Percentiles rank a stretch among this genome's conserved stretches.
Conservation (phyloP, 164 flowering plant species). For the Liriodendron chinense region DNA sequence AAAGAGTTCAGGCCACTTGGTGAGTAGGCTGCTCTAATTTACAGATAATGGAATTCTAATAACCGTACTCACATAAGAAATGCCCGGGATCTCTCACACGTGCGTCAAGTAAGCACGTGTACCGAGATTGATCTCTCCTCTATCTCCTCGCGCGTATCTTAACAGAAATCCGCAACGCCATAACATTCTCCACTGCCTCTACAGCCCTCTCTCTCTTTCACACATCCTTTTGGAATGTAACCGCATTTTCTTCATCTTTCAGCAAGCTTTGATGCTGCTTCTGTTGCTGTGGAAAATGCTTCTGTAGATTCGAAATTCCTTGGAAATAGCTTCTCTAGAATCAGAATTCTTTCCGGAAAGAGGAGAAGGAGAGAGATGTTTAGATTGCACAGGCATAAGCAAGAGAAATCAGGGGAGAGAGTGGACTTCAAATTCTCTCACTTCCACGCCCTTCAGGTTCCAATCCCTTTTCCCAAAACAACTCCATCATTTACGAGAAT, state of each 20-base stretch:
- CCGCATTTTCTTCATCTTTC: background rate
- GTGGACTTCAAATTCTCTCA: constrained; percentile 62
- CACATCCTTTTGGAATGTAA: background rate
- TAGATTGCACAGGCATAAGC: constrained; percentile 50
- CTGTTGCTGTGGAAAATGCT: background rate
- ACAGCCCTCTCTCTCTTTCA: background rate
- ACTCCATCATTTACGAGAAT: too few species aligned
- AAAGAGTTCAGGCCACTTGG: background rate
- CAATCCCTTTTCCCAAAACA: too few species aligned
- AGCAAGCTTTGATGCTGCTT: background rate
- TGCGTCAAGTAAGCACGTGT: background rate
- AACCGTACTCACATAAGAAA: too few species aligned
- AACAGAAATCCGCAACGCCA: background rate
- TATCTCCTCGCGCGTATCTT: background rate
- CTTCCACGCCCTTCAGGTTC: constrained; percentile 57
- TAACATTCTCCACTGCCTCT: background rate
- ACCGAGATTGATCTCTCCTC: background rate
- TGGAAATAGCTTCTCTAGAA: background rate
- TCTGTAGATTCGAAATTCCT: background rate
- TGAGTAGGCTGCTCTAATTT: background rate
- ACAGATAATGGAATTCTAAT: background rate
- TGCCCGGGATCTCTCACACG: background rate
- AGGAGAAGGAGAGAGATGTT: constrained; percentile 39
- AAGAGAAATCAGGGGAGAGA: constrained; percentile 46
- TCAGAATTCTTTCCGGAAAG: background rate